Evolutionary conservation across 2,329 filamentous ascomycete species (phyloP), one percentile per base, ranked within the genome.

Genomic region (Rhinocladiella mackenziei): DNA sequence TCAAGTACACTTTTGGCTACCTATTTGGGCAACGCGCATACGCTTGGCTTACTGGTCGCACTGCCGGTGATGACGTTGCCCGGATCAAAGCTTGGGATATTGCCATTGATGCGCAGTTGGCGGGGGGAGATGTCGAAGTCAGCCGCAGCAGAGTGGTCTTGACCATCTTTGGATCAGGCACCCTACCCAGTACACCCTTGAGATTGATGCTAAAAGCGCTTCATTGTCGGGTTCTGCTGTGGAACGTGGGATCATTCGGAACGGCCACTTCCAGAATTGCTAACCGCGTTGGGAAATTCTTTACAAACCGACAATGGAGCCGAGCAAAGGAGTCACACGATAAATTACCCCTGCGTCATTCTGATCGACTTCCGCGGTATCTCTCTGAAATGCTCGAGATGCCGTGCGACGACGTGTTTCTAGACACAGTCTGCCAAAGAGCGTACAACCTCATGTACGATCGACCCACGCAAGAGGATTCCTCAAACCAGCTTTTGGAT

Each of bases 391-490:
- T 97, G 2, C 75, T 96, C 3, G 79, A 89, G 52, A 78, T 84
- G 50, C 83, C 91, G 19, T 89, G 84, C 54, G 86, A 94, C 39
- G 80, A 88, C 15, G 86, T 96, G 6, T 75, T 97, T 54, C 82
- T 81, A 51, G 77, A 85, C 40, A 75, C 76, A 32, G 83, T 95
- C 50, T 77, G 91, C 28, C 87, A 94, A 64, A 81, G 89, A 42
- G 88, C 88, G 1, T 86, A 91, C 62, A 95, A 94, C 61, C 74
- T 96, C 11, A 87, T 89, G 2, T 95, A 89, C 78, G 92, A 95
- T 65, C 76, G 79, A 45, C 80, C 83, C 3, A 91, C 84, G 0
- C 80, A 81, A 2, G 73, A 86, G 57, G 68, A 74, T 31, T 71
- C 75, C 2, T 71, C 74, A 15, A 83, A 86, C 51, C 80, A 83